Percentiles rank a stretch among this genome's conserved stretches.
These are phyloP conservation scores for Tulasnella sp. DNA, from an alignment of 768 basidiomycete species.

Conservation along the genomic window DNA sequence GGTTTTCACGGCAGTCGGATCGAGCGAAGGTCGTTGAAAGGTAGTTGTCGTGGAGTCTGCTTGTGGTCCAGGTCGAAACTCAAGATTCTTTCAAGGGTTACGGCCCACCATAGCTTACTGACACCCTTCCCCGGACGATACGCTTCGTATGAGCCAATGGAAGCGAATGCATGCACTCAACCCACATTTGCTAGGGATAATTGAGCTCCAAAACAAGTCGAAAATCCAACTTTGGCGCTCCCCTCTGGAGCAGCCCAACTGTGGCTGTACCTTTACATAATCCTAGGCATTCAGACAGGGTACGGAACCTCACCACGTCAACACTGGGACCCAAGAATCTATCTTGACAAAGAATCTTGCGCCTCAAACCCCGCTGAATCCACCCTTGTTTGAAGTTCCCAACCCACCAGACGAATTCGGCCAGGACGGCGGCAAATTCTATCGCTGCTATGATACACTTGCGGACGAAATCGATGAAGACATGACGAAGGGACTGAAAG, in stretches of 20 bases:
- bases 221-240: too few species aligned
- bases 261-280: too few species aligned
- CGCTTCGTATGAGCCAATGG: too few species aligned
- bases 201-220: too few species aligned
- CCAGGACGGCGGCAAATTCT: not conserved
- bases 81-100: not conserved
- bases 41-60: not conserved
- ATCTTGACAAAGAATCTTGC: not conserved
- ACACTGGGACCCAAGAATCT: too few species aligned
- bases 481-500: not conserved
- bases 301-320: too few species aligned
- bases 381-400: not conserved
- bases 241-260: too few species aligned
- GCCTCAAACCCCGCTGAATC: not conserved
- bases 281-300: too few species aligned
- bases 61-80: constrained; percentile 8
- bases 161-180: too few species aligned
- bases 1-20: not conserved
- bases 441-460: not conserved
- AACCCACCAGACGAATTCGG: not conserved
- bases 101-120: too few species aligned
- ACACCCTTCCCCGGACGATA: too few species aligned
- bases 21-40: not conserved
- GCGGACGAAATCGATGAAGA: not conserved
- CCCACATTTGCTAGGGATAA: too few species aligned